Conservation (phyloP, 2,329 filamentous ascomycete species). For the Rutstroemia sp. region DNA sequence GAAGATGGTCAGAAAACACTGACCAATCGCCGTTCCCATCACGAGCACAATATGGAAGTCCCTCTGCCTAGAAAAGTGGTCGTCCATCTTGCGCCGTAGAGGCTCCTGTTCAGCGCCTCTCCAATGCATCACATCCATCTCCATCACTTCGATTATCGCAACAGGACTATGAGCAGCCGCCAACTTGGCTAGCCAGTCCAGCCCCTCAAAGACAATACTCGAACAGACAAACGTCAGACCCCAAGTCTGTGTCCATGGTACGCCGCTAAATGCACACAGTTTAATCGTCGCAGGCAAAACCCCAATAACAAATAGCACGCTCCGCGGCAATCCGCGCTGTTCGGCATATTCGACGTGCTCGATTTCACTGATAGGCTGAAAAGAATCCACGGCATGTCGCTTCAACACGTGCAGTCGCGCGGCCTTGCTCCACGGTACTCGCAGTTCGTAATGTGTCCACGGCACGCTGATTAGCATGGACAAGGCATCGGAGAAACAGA, state of each 20-base stretch:
- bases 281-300: background rate
- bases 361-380: background rate
- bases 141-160: background rate
- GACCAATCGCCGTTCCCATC: background rate
- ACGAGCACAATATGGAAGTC: background rate
- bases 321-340: background rate
- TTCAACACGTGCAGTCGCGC: background rate
- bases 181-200: background rate
- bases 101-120: background rate
- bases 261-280: background rate
- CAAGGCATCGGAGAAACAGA: background rate
- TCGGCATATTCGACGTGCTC: background rate
- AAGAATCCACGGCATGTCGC: background rate
- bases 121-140: background rate
- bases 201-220: background rate
- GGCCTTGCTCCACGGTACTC: background rate
- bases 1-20: background rate
- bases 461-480: background rate
- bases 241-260: background rate
- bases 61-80: background rate
- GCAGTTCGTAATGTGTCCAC: background rate
- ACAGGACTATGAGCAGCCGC: background rate
- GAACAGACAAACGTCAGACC: background rate
- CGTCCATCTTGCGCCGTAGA: background rate
- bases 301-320: background rate